Evolutionary conservation across 2,329 filamentous ascomycete species (phyloP).

Genomic region (Cladosporium austrohemisphaericum): DNA sequence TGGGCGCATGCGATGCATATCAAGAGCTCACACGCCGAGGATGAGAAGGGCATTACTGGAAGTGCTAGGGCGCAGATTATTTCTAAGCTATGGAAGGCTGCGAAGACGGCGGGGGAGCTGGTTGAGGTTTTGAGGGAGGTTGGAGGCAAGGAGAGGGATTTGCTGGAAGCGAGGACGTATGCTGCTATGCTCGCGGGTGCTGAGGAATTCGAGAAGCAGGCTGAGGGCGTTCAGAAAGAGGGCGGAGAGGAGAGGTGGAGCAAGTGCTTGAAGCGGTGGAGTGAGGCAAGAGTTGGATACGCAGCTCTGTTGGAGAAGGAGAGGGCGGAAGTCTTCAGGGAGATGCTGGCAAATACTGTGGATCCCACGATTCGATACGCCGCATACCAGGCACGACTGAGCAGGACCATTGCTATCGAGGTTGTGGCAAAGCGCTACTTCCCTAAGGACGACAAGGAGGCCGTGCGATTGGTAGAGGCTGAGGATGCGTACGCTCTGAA

Average conservation of each 20-base stretch:
- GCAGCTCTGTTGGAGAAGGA: constrained; percentile 63
- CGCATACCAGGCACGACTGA: constrained; percentile 85
- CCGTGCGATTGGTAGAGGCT: constrained; percentile 66
- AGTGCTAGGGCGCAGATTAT: constrained; percentile 83
- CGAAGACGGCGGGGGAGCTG: constrained; percentile 64
- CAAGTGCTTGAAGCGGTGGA: constrained; percentile 68
- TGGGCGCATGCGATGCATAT: constrained; percentile 97
- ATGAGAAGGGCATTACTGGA: constrained; percentile 74
- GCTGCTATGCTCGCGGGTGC: constrained; percentile 71
- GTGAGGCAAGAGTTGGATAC: constrained; percentile 78
- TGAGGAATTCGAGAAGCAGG: constrained; percentile 77
- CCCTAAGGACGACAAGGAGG: constrained; percentile 57
- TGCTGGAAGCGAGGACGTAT: constrained; percentile 85
- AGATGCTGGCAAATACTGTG: constrained; percentile 78
- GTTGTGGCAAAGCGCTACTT: constrained; percentile 78
- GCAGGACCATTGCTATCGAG: constrained; percentile 76
- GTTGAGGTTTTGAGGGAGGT: constrained; percentile 63
- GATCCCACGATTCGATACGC: constrained; percentile 94
- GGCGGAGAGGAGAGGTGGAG: constrained; percentile 58
- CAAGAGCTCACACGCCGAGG: constrained; percentile 75
- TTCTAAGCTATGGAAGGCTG: constrained; percentile 78
- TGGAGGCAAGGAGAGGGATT: constrained; percentile 58
- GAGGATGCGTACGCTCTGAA: constrained; percentile 66
- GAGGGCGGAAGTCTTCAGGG: constrained; percentile 77
- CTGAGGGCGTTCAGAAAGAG: constrained; percentile 41